Conservation (phyloP, 768 basidiomycete species). For the Collybiopsis luxurians region DNA sequence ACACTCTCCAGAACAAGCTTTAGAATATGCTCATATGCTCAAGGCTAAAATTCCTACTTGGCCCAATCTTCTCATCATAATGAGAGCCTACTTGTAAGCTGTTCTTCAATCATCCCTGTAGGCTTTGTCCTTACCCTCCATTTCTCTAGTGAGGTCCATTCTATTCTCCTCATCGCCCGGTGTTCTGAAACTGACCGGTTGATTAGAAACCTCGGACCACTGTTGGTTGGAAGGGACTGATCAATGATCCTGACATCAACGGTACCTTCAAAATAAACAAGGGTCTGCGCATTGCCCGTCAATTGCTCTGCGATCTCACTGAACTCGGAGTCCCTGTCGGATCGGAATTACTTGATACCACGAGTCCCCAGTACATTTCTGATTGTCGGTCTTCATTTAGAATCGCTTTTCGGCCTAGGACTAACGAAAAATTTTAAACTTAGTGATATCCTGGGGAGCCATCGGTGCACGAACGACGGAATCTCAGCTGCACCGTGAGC, state of each 20-base stretch:
- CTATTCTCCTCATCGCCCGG: not conserved
- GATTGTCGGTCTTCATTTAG: conserved; percentile 51
- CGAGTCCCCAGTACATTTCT: conserved; percentile 79
- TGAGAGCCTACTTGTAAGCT: conserved; percentile 97
- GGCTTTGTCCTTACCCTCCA: conserved; percentile 6
- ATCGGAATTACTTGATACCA: conserved; percentile 87
- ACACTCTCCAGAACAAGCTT: conserved; percentile 82
- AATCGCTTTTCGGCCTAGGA: not conserved
- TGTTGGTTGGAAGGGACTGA: conserved; percentile 92
- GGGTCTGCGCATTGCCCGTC: conserved; percentile 83
- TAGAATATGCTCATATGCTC: conserved; percentile 76
- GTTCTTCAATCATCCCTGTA: conserved; percentile 28
- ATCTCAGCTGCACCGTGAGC: conserved; percentile 94
- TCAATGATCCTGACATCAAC: conserved; percentile 94
- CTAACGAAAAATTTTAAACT: conserved; percentile 11
- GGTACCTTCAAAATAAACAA: conserved; percentile 97
- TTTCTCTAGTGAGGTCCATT: conserved; percentile 30
- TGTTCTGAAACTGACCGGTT: not conserved
- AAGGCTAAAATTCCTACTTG: conserved; percentile 63
- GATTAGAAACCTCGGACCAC: conserved; percentile 92
- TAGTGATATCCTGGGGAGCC: conserved; percentile 87
- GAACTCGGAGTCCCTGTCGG: conserved; percentile 90
- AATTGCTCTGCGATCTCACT: conserved; percentile 90
- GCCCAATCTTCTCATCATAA: conserved; percentile 84
- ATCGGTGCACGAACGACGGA: conserved; percentile 98